These are phyloP conservation scores for Metschnikowia gelsemii DNA, from an alignment of 805 yeast genomes.

Conservation along the genomic window DNA sequence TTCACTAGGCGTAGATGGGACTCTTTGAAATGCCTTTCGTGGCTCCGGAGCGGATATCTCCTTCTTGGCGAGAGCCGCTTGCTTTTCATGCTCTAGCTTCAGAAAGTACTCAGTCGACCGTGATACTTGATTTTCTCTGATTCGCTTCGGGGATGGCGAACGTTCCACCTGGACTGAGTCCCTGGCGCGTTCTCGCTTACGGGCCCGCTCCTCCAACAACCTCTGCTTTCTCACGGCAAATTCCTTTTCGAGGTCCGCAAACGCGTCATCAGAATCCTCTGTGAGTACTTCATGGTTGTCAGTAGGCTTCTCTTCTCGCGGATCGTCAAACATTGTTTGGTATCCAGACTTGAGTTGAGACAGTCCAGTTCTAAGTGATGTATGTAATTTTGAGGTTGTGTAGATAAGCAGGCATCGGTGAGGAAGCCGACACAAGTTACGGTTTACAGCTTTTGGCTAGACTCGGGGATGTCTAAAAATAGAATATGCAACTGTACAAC, in stretches of 20 bases:
- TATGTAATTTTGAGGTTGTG: not conserved
- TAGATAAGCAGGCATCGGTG: slow-evolving; percentile 1
- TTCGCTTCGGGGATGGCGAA: slow-evolving; percentile 18
- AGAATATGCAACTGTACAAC: too few relatives aligned
- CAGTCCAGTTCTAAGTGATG: not conserved
- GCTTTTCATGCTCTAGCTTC: not conserved
- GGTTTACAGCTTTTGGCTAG: not conserved
- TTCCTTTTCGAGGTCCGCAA: slow-evolving; percentile 39
- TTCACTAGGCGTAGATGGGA: slow-evolving; percentile 8
- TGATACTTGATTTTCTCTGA: not conserved
- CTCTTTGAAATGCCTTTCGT: slow-evolving; percentile 7
- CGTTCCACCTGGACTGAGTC: slow-evolving; percentile 13
- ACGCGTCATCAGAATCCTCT: slow-evolving; percentile 39
- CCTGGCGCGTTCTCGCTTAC: slow-evolving; percentile 10
- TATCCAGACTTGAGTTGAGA: not conserved
- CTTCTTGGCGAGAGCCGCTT: not conserved
- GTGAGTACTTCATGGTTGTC: slow-evolving; percentile 34
- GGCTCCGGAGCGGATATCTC: not conserved
- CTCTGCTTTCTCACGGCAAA: slow-evolving; percentile 27
- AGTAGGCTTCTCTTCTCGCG: slow-evolving; percentile 25
- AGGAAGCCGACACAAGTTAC: not conserved
- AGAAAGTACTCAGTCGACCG: not conserved
- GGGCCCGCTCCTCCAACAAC: slow-evolving; percentile 20
- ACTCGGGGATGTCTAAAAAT: too few relatives aligned
- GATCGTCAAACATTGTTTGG: slow-evolving; percentile 26